Conservation (phyloP, 2,329 filamentous ascomycete genomes). For the Aspergillus hiratsukae region DNA sequence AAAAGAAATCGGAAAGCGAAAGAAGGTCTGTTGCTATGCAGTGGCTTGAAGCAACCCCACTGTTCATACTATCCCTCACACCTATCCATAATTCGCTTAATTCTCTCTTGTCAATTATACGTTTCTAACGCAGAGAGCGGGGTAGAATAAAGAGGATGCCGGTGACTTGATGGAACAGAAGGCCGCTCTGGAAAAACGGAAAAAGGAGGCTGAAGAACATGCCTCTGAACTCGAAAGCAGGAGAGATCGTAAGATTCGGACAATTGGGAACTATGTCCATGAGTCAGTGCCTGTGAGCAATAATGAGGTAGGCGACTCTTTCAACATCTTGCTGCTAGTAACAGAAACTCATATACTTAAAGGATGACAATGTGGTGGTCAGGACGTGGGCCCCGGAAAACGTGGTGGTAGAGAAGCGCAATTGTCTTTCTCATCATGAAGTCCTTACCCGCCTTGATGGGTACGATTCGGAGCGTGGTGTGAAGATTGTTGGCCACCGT, state of each 20-base stretch:
- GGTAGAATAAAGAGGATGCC: conserved; percentile 79
- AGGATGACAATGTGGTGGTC: conserved; percentile 75
- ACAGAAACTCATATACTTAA: neutral
- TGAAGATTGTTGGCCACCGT: conserved; percentile 90
- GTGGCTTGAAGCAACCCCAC: neutral
- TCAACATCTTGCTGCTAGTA: neutral
- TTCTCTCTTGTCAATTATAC: neutral
- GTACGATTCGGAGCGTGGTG: conserved; percentile 87
- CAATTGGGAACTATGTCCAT: conserved; percentile 89
- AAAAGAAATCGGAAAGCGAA: conserved; percentile 86
- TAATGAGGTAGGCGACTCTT: conserved; percentile 58
- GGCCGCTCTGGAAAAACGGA: conserved; percentile 70
- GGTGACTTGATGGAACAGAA: conserved; percentile 76
- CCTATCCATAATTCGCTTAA: neutral
- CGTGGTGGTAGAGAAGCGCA: conserved; percentile 67
- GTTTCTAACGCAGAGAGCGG: conserved; percentile 6
- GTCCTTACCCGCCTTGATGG: conserved; percentile 83
- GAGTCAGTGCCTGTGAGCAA: conserved; percentile 77
- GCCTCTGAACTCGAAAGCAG: conserved; percentile 70
- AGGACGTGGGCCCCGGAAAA: conserved; percentile 78
- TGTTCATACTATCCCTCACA: neutral
- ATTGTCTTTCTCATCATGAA: conserved; percentile 87
- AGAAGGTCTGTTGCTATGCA: conserved; percentile 59
- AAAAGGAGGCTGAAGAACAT: conserved; percentile 70
- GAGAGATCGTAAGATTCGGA: conserved; percentile 73